Evolutionary conservation across 768 basidiomycete species (phyloP), one percentile per base, ranked within the genome.

Genomic region (Atractiella rhizophila): DNA sequence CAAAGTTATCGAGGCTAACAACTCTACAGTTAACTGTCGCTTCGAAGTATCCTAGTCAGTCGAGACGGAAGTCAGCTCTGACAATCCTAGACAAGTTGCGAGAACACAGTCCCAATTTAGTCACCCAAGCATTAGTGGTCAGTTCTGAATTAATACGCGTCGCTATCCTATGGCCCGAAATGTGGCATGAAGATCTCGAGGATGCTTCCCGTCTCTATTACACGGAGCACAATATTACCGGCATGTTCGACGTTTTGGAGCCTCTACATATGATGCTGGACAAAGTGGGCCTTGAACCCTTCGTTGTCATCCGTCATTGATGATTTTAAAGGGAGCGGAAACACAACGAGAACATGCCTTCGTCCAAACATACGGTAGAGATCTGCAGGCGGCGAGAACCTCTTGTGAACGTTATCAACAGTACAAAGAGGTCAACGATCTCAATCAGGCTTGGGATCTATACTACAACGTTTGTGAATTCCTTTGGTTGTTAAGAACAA

Each of bases 361-460:
- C 58, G 69, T 72, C 4, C 88, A 96, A 59, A 76, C 75, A 4
- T 96, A 88, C 51, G 83, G 85, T 2, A 68, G 82, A 42, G 88
- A 96, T 53, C 65, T 98, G 23, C 72, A 71, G 23, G 83, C 88
- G 53, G 91, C 91, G 11, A 71, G 83, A 30, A 83, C 86, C 53
- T 81, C 82, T 26, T 82, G 81, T 50, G 68, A 74, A 37, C 69
- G 80, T 37, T 98, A 76, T 63, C 74, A 76, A 30, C 67, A 69
- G 18, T 79, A 78, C 53, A 79, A 79, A 20, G 86, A 98, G 55
- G 68, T 71, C 42, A 72, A 70, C 37, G 83, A 94, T 55, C 62
- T 98, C 35, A 91, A 96, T 56, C 81, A 78, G 54, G 91, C 91
- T 25, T 98, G 91, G 91, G 91, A 96, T 53, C 85, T 94, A 21